Conservation (phyloP, 257 asterid species). For the Solanum arcanum region DNA sequence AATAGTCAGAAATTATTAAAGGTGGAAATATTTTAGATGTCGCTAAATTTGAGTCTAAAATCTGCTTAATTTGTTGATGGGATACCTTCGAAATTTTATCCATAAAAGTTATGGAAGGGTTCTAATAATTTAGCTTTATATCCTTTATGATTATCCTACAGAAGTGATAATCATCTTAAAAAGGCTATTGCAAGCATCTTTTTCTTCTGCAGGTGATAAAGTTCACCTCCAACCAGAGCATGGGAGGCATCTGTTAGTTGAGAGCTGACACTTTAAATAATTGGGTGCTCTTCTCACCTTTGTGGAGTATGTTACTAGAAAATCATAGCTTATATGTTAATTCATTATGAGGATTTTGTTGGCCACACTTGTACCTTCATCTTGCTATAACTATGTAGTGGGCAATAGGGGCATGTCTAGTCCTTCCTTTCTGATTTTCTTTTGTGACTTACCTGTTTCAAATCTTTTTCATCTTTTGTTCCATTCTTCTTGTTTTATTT, state of each 20-base stretch:
- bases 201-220: not conserved
- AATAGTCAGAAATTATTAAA: not conserved
- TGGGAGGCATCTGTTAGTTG: not conserved
- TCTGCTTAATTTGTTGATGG: not conserved
- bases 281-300: not conserved
- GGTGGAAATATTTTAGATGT: not conserved
- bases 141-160: not conserved
- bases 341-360: not conserved
- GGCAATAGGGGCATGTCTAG: not conserved
- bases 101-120: not conserved
- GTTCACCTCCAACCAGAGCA: not conserved
- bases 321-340: not conserved
- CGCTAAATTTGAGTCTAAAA: not conserved
- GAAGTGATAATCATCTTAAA: not conserved
- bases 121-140: not conserved
- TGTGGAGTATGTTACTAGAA: not conserved
- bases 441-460: not conserved
- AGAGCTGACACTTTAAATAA: not conserved
- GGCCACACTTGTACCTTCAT: not conserved
- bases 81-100: not conserved
- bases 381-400: not conserved
- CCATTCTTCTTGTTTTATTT: not conserved
- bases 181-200: not conserved
- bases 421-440: not conserved
- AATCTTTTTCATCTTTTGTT: not conserved